phyloP scores from a whole-genome alignment of 805 yeast species.

The Ogataea zsoltii region DNA sequence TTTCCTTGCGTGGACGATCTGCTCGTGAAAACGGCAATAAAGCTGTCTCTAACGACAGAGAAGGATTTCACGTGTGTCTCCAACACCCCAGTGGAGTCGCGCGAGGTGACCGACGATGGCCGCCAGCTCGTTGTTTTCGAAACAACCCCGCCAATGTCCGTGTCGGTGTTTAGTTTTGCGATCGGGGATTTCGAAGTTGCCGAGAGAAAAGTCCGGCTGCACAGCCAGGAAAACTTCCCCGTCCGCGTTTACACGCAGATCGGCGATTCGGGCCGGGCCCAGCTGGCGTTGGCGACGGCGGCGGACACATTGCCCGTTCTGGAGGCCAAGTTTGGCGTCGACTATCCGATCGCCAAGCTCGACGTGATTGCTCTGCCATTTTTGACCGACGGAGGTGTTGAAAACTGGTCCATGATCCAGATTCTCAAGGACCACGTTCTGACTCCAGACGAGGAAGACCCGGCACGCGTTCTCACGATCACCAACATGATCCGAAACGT shows the following conservation, averaged over 20 bases:
- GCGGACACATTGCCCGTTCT: slow-evolving; percentile 49
- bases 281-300: slow-evolving; percentile 51
- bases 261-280: slow-evolving; percentile 49
- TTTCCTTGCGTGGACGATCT: slow-evolving; percentile 75
- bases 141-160: slow-evolving; percentile 57
- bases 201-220: slow-evolving; percentile 36
- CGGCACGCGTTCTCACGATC: slow-evolving; percentile 19
- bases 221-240: slow-evolving; percentile 37
- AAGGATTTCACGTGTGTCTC: slow-evolving; percentile 51
- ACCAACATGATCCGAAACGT: slow-evolving; percentile 47
- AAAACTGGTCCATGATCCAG: slow-evolving; percentile 71
- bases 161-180: slow-evolving; percentile 67
- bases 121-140: slow-evolving; percentile 45
- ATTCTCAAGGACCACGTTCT: slow-evolving; percentile 53
- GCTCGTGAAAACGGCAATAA: slow-evolving; percentile 50
- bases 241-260: slow-evolving; percentile 55
- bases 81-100: slow-evolving; percentile 41
- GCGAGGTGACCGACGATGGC: slow-evolving; percentile 16
- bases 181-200: slow-evolving; percentile 65
- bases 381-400: slow-evolving; percentile 77
- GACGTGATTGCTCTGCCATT: slow-evolving; percentile 72
- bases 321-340: slow-evolving; percentile 42
- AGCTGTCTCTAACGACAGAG: slow-evolving; percentile 49
- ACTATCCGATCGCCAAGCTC: slow-evolving; percentile 61
- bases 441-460: slow-evolving; percentile 34